These are phyloP conservation scores for Ustulina deusta DNA, from an alignment of 2,329 filamentous ascomycete genomes.

Conservation along the genomic window DNA sequence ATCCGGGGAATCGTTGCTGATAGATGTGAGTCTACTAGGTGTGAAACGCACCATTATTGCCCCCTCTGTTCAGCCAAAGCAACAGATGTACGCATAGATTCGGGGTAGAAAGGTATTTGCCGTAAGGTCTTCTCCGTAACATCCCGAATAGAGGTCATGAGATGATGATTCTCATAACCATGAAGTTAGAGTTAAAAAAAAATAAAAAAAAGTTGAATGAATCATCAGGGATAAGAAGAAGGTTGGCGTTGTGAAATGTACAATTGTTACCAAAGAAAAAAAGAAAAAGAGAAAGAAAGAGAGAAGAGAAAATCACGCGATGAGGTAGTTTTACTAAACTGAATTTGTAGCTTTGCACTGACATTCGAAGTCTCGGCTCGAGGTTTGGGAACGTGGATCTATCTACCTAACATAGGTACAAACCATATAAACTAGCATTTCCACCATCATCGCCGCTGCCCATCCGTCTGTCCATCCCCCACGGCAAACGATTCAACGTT, in stretches of 20 bases:
- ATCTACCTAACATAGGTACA: not conserved
- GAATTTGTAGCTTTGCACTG: not conserved
- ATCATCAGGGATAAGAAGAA: no score
- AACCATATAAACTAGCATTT: not conserved
- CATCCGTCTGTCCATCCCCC: no score
- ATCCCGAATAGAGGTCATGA: not conserved
- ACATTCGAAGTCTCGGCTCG: not conserved
- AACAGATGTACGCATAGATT: slow-evolving; percentile 32
- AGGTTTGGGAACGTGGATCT: not conserved
- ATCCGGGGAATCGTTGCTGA: not conserved
- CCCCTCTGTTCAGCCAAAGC: not conserved
- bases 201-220: not conserved
- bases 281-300: not conserved
- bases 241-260: no score
- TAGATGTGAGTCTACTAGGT: slow-evolving; percentile 17
- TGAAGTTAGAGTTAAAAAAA: not conserved
- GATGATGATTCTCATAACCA: not conserved
- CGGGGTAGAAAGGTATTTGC: slow-evolving; percentile 19
- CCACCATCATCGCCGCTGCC: not conserved
- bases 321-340: not conserved
- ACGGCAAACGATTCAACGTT: not conserved
- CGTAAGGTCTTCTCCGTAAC: not conserved
- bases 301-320: not conserved
- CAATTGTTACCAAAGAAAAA: not conserved
- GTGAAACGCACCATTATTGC: not conserved